Percentiles rank a stretch among this genome's conserved stretches.
These are phyloP conservation scores for Helianthus annuus DNA, from an alignment of 129 eudicot species.

Conservation along the genomic window DNA sequence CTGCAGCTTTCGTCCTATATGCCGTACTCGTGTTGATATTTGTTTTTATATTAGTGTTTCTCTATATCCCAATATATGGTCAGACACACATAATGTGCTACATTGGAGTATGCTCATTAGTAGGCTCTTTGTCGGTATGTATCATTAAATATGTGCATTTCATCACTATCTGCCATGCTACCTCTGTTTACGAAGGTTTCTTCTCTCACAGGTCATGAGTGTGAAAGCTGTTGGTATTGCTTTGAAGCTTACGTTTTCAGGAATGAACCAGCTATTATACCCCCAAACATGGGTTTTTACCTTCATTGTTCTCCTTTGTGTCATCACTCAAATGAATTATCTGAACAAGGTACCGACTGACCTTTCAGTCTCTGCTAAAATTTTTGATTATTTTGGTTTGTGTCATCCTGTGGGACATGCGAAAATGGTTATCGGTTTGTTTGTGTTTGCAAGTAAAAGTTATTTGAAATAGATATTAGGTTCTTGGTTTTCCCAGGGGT, in stretches of 20 bases:
- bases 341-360: constrained; percentile 62
- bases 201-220: constrained; percentile 81
- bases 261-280: constrained; percentile 74
- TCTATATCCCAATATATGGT: too few species aligned
- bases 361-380: too few species aligned
- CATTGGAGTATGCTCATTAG: too few species aligned
- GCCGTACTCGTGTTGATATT: too few species aligned
- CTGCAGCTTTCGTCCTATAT: too few species aligned
- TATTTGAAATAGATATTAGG: not conserved
- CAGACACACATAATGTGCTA: too few species aligned
- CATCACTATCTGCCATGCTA: not conserved
- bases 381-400: constrained; percentile 11
- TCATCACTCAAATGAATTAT: constrained; percentile 89
- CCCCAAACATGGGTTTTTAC: constrained; percentile 94
- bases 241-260: constrained; percentile 81
- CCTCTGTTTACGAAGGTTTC: constrained; percentile 6
- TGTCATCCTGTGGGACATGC: constrained; percentile 31
- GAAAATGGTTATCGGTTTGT: not conserved
- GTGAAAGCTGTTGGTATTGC: constrained; percentile 97
- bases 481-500: not conserved
- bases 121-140: too few species aligned
- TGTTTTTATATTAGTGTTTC: too few species aligned
- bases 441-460: not conserved
- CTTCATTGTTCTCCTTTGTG: constrained; percentile 56
- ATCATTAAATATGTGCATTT: too few species aligned